These are phyloP conservation scores for Adansonia madagascariensis DNA, from an alignment of 441 rosid species.

Conservation along the genomic window DNA sequence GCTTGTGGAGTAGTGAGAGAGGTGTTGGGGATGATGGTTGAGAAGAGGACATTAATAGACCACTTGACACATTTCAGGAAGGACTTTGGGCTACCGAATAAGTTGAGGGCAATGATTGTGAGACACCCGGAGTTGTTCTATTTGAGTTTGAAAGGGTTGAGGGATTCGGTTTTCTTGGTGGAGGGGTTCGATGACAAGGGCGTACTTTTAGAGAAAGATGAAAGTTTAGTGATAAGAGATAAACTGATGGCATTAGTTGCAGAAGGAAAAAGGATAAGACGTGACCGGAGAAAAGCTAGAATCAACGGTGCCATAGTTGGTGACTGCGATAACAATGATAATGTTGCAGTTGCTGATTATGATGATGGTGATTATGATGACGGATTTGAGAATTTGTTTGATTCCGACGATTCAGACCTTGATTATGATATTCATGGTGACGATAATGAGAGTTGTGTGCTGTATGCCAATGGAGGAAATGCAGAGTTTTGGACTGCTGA, in stretches of 20 bases:
- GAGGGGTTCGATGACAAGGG: conserved; percentile 77
- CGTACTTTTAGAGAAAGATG: conserved; percentile 60
- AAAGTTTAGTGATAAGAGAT: conserved; percentile 50
- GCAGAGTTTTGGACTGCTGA: conserved; percentile 62
- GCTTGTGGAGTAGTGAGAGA: conserved; percentile 77
- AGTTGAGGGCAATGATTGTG: conserved; percentile 68
- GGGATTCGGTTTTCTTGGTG: conserved; percentile 74
- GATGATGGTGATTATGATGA: conserved; percentile 49
- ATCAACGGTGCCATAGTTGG: conserved; percentile 21
- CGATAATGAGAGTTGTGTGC: conserved; percentile 29
- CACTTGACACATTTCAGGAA: conserved; percentile 88
- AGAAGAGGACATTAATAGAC: conserved; percentile 75
- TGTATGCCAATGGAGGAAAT: conserved; percentile 25
- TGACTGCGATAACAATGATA: conserved; percentile 26
- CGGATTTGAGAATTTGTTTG: conserved; percentile 74
- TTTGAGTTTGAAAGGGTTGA: conserved; percentile 72
- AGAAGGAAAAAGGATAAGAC: conserved; percentile 70
- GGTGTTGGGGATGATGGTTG: conserved; percentile 68
- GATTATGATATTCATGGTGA: conserved; percentile 49
- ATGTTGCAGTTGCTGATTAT: conserved; percentile 20
- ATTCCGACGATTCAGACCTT: conserved; percentile 50
- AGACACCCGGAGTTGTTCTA: conserved; percentile 90
- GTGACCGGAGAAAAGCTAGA: conserved; percentile 50
- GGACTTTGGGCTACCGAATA: conserved; percentile 73
- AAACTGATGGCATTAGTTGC: conserved; percentile 59